Evolutionary conservation across 176 grass and related monocot genomes (phyloP).

Genomic region (Tillandsia leiboldiana): DNA sequence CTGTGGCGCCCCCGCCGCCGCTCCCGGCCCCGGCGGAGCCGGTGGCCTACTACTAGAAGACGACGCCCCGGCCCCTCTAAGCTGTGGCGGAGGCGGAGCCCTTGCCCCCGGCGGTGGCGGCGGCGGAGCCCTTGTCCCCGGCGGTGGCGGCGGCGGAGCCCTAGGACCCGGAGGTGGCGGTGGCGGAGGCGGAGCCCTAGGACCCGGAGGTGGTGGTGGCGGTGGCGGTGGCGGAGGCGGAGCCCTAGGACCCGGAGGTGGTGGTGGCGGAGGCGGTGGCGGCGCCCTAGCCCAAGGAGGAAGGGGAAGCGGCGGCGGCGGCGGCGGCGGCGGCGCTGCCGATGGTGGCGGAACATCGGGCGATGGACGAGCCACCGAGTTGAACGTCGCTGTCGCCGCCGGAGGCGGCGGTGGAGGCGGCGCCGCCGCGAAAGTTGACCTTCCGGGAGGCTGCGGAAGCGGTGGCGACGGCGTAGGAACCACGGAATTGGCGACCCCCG

Average conservation of each 20-base stretch:
- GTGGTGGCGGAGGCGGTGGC: slow-evolving; percentile 28
- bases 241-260: neutral
- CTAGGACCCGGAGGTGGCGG: slow-evolving; percentile 30
- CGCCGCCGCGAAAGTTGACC: neutral
- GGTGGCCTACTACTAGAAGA: slow-evolving; percentile 36
- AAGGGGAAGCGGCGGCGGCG: neutral
- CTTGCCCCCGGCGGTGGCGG: slow-evolving; percentile 25
- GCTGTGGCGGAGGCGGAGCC: slow-evolving; percentile 1
- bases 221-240: slow-evolving; percentile 17
- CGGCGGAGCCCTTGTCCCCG: slow-evolving; percentile 32
- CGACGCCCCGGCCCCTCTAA: slow-evolving; percentile 5
- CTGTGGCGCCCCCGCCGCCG: slow-evolving; percentile 19
- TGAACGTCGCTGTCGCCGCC: neutral
- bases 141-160: slow-evolving; percentile 26
- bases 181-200: slow-evolving; percentile 16
- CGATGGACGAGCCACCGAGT: slow-evolving; percentile 12
- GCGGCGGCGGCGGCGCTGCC: neutral
- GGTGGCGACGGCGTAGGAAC: slow-evolving; percentile 3
- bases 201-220: neutral
- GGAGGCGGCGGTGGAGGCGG: neutral
- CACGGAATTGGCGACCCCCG: slow-evolving; percentile 1
- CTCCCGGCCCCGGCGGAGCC: slow-evolving; percentile 27
- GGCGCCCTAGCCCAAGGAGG: neutral
- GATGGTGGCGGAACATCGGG: slow-evolving; percentile 16
- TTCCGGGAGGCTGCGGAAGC: slow-evolving; percentile 13